A percentile compares a stretch with the other conserved stretches of the same genome.
phyloP scores from a whole-genome alignment of 371 early-diverging fungal species.

The Basidiobolus meristosporus region DNA sequence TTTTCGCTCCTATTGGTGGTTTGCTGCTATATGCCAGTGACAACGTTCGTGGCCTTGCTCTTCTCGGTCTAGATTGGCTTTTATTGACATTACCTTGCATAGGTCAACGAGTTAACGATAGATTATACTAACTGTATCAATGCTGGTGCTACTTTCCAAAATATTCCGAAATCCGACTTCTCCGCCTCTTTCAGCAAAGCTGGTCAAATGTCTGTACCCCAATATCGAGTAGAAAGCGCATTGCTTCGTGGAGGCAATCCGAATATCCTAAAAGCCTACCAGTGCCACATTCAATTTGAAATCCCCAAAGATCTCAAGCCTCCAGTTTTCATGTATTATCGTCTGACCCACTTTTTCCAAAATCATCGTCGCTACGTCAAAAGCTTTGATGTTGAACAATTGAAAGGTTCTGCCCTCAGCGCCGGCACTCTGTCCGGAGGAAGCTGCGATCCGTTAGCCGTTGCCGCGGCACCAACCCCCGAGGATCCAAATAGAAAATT shows the following conservation, averaged over 20 bases:
- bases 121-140: slow-evolving; percentile 61
- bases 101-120: slow-evolving; percentile 61
- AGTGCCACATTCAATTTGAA: slow-evolving; percentile 39
- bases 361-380: slow-evolving; percentile 93
- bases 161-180: too few relatives aligned
- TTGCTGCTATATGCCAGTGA: slow-evolving; percentile 49
- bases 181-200: too few relatives aligned
- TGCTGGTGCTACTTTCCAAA: too few relatives aligned
- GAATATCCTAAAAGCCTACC: too few relatives aligned
- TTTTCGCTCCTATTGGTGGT: slow-evolving; percentile 85
- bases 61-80: neutral
- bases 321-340: slow-evolving; percentile 85
- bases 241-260: too few relatives aligned
- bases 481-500: too few relatives aligned
- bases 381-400: slow-evolving; percentile 65
- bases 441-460: too few relatives aligned
- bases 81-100: too few relatives aligned
- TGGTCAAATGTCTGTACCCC: too few relatives aligned
- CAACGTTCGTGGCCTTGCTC: slow-evolving; percentile 18
- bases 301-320: slow-evolving; percentile 39
- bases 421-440: too few relatives aligned
- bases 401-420: slow-evolving; percentile 31
- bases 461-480: too few relatives aligned
- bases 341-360: slow-evolving; percentile 94
- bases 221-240: too few relatives aligned